Percentiles rank a stretch among this genome's conserved stretches.
Evolutionary conservation across 352 stramenopile genomes (phyloP).

Genomic region (Pythium apleroticum): DNA sequence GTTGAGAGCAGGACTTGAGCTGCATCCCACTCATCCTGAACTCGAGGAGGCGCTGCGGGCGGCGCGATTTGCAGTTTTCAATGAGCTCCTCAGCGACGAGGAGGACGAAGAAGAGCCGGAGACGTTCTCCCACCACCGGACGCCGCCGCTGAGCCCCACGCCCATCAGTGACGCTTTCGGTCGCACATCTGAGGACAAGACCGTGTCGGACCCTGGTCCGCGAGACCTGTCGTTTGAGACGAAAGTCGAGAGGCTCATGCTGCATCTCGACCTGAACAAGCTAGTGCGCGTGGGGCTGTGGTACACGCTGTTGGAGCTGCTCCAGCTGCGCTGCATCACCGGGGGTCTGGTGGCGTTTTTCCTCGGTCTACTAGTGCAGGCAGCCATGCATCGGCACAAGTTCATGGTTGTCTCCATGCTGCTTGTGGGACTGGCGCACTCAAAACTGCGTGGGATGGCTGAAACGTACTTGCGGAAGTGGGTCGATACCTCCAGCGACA

Average conservation of each 20-base stretch:
- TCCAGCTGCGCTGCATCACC: slow-evolving; percentile 47
- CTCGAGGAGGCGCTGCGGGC: slow-evolving; percentile 45
- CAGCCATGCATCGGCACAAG: slow-evolving; percentile 63
- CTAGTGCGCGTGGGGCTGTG: slow-evolving; percentile 46
- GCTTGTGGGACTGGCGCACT: slow-evolving; percentile 61
- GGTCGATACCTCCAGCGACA: slow-evolving; percentile 64
- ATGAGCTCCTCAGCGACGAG: slow-evolving; percentile 41
- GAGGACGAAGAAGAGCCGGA: slow-evolving; percentile 18
- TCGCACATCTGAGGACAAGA: background rate
- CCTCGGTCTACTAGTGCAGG: slow-evolving; percentile 50
- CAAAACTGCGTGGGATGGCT: slow-evolving; percentile 43
- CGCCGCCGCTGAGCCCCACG: background rate
- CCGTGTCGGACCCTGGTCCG: background rate
- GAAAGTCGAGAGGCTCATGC: slow-evolving; percentile 53
- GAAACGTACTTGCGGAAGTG: slow-evolving; percentile 40
- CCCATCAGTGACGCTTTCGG: slow-evolving; percentile 9
- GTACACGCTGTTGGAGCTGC: slow-evolving; percentile 57
- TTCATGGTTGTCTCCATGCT: slow-evolving; percentile 76
- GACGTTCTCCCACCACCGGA: background rate
- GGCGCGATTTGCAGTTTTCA: slow-evolving; percentile 56
- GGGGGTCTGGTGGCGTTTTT: slow-evolving; percentile 49
- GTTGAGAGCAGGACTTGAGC: slow-evolving; percentile 38
- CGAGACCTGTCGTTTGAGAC: slow-evolving; percentile 46
- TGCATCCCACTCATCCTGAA: slow-evolving; percentile 38
- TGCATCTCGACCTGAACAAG: slow-evolving; percentile 56